Base-by-base conservation (phyloP, 139 green algal genomes). In the Ettlia oleoabundans region DNA sequence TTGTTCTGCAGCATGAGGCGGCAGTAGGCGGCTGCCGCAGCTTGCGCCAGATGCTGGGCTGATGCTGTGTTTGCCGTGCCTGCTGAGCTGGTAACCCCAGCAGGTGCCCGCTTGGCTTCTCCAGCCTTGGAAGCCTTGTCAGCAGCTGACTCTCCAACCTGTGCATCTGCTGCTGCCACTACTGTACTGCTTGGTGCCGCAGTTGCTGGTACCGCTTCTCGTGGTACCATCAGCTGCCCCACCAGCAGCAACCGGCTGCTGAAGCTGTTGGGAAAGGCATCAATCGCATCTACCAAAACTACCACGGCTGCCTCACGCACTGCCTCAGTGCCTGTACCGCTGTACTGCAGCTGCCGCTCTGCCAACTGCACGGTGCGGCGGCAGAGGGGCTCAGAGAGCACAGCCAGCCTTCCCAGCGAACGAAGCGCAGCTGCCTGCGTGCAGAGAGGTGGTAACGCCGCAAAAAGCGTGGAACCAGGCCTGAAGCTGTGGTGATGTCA, bases 341-440 rank as follows among this genome's bases (percentile, higher is more conserved):
- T 5, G 41, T 28, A 0, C 18, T 33, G 0, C 72, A 72, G n/a
- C 55, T 58, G 42, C 26, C 38, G 32, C 75, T 81, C 75, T 5
- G 58, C 75, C 3, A 81, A 38, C 15, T 8, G 38, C 58, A 71
- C 58, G 1, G 37, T 19, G 15, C 40, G 26, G 13, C 30, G 40
- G 66, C 66, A 70, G 26, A 83, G 78, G 24, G 65, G 37, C 79
- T 84, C 47, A 28, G 79, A 80, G 1, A 80, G 79, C 53, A 84
- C n/a, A 1, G 68, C 55, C 68, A 84, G 68, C 40, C 40, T 52
- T 67, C 79, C 79, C 53, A 84, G 66, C 9, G 40, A 19, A 2
- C 52, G 52, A 67, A 84, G n/a, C 28, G 79, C 79, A 0, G 53
- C 68, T 15, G 52, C 79, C 79, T 84, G 68, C 79, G 47, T 10